A percentile compares a stretch with the other conserved stretches of the same genome.
phyloP scores from a whole-genome alignment of 345 rosid species.

The Populus nigra region DNA sequence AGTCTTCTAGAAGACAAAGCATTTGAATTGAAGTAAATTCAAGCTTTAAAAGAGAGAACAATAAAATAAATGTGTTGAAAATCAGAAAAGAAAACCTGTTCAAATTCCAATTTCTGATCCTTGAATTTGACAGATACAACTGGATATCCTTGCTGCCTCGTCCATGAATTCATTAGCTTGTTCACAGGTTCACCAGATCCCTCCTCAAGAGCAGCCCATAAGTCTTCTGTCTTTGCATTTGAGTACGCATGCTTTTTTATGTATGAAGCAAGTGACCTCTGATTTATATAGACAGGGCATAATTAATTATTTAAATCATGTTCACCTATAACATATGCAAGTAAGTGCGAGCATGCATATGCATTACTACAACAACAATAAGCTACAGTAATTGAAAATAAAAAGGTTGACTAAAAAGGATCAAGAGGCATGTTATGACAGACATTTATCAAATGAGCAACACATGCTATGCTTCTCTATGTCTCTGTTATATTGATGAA shows the following conservation, averaged over 20 bases:
- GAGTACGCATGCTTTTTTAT: slow-evolving; percentile 68
- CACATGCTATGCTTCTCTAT: not conserved
- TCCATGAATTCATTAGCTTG: slow-evolving; percentile 92
- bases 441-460: not conserved
- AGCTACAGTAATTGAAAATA: not conserved
- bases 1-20: no score
- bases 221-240: slow-evolving; percentile 90
- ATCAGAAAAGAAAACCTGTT: slow-evolving; percentile 55
- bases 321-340: not conserved
- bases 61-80: not conserved
- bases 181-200: slow-evolving; percentile 90
- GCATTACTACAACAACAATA: no score
- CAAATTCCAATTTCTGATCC: slow-evolving; percentile 75
- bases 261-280: slow-evolving; percentile 91
- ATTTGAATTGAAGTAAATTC: not conserved
- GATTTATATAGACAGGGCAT: slow-evolving; percentile 22
- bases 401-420: not conserved
- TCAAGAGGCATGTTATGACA: not conserved
- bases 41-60: not conserved
- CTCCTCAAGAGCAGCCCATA: slow-evolving; percentile 88
- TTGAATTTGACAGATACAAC: slow-evolving; percentile 69
- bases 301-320: not conserved
- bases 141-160: slow-evolving; percentile 86
- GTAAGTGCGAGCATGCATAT: no score
- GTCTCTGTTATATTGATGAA: no score